These are phyloP conservation scores for Didymella arachidicola DNA, from an alignment of 2,329 filamentous ascomycete genomes.

Conservation along the genomic window DNA sequence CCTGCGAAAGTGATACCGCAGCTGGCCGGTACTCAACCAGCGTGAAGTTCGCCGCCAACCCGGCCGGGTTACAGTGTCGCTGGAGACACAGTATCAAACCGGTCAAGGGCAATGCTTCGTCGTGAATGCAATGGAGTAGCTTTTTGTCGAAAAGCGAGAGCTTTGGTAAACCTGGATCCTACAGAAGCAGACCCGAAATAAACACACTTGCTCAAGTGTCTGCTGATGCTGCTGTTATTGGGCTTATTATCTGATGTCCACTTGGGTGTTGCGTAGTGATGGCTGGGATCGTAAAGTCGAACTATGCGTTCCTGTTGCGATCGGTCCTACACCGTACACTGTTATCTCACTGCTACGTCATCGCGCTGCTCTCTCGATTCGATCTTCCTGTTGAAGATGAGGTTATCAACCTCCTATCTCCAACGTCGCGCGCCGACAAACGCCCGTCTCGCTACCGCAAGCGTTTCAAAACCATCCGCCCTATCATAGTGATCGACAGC, in stretches of 20 bases:
- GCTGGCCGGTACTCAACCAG: background rate
- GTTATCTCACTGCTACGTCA: slow-evolving; percentile 7
- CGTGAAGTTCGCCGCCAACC: background rate
- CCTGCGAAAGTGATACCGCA: background rate
- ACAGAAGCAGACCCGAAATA: background rate
- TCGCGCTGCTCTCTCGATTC: background rate
- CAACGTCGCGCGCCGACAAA: background rate
- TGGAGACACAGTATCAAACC: background rate
- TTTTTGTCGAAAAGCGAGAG: background rate
- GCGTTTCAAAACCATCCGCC: slow-evolving; percentile 8
- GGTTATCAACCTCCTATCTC: slow-evolving; percentile 3
- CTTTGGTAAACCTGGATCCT: background rate
- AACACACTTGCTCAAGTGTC: too few species aligned
- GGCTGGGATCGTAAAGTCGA: background rate
- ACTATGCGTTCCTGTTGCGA: background rate
- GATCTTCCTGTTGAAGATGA: background rate
- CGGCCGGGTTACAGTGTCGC: background rate
- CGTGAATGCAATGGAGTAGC: background rate
- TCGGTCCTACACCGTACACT: background rate
- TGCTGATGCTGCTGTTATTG: background rate
- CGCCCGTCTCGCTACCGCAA: slow-evolving; percentile 10
- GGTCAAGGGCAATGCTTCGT: background rate
- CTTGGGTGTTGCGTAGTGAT: background rate
- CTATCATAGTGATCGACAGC: slow-evolving; percentile 17
- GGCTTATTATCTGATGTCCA: background rate